Conservation (phyloP, 169 alveolate species). For the Eimeria nieschulzi region DNA sequence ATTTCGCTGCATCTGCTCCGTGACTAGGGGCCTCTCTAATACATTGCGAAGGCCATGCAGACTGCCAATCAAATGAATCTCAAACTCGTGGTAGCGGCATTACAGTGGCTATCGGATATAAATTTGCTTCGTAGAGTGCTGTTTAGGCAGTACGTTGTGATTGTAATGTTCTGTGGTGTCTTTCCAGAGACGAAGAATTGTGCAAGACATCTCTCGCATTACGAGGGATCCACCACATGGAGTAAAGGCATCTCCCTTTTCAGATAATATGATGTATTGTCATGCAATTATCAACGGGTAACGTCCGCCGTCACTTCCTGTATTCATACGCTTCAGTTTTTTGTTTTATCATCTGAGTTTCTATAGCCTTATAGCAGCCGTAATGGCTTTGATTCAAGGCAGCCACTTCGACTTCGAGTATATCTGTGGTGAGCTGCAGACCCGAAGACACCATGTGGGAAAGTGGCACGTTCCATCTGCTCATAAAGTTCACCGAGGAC, state of each 20-base stretch:
- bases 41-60: not conserved
- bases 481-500: conserved; percentile 88
- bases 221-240: conserved; percentile 90
- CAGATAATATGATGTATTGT: conserved; percentile 95
- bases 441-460: conserved; percentile 78
- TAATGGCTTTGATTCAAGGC: too few species aligned
- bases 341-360: not conserved
- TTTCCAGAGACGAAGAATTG: conserved; percentile 58
- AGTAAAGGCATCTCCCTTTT: conserved; percentile 95
- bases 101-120: not conserved
- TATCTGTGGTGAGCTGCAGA: conserved; percentile 10
- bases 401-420: too few species aligned
- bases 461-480: conserved; percentile 85
- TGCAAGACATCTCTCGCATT: conserved; percentile 72
- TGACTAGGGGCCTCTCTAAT: not conserved
- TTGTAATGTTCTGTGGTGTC: not conserved
- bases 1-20: not conserved
- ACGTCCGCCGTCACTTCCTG: too few species aligned
- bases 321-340: not conserved
- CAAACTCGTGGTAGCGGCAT: not conserved
- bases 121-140: not conserved
- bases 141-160: too few species aligned
- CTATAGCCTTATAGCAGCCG: too few species aligned
- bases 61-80: not conserved
- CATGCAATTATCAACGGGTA: conserved; percentile 95